A percentile compares a stretch with the other conserved stretches of the same genome.
Evolutionary conservation across 1,284 basidiomycete species (phyloP).

Genomic region (Austropuccinia psidii): DNA sequence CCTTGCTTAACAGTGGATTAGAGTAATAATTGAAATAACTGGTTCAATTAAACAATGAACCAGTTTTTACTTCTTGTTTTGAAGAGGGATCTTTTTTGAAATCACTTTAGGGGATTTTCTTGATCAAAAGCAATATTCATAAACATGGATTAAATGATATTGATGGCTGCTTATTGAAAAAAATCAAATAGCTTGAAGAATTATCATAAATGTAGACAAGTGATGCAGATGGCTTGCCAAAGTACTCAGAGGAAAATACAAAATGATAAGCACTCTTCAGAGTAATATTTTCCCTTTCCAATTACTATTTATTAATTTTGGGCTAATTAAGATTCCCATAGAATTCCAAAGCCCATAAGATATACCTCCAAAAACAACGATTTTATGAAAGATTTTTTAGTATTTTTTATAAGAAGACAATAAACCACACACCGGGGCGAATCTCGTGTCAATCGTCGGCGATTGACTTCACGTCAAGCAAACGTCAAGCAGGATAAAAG

Average conservation of each 20-base stretch:
- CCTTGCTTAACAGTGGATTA: constrained; percentile 20
- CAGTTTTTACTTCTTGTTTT: constrained; percentile 27
- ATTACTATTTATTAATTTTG: not conserved
- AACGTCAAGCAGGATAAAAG: too few relatives aligned
- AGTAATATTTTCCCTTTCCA: not conserved
- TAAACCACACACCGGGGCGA: too few relatives aligned
- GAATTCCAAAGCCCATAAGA: constrained; percentile 20
- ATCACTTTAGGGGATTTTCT: not conserved
- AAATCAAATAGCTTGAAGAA: not conserved
- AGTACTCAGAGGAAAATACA: constrained; percentile 27
- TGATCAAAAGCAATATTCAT: not conserved
- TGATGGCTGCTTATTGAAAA: constrained; percentile 21
- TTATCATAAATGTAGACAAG: constrained; percentile 17
- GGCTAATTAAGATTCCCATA: not conserved
- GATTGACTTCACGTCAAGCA: too few relatives aligned
- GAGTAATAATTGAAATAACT: constrained; percentile 2
- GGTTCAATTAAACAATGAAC: constrained; percentile 21
- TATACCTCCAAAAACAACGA: constrained; percentile 31
- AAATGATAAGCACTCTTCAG: not conserved
- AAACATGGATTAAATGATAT: constrained; percentile 1
- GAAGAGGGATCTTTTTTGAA: constrained; percentile 14
- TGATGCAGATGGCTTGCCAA: not conserved
- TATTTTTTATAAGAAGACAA: constrained; percentile 10
- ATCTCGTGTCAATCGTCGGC: too few relatives aligned
- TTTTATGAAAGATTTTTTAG: constrained; percentile 2